Evolutionary conservation across 2,329 filamentous ascomycete species (phyloP).

Genomic region (Onygena corvina): DNA sequence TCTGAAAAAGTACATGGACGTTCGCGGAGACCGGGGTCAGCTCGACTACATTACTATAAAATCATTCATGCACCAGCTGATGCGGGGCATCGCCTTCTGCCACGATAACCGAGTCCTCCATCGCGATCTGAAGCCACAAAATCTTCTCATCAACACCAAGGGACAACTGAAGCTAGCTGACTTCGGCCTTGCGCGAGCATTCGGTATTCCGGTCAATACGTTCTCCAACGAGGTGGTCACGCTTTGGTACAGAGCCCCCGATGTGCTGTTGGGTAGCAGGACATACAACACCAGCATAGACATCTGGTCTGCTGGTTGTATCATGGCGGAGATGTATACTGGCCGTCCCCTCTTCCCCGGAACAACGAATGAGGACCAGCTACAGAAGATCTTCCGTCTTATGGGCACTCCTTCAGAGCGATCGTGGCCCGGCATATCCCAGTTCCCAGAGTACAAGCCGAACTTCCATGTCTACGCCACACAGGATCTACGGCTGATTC

Average conservation of each 20-base stretch:
- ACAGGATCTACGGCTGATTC: conserved; percentile 72
- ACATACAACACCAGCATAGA: conserved; percentile 99
- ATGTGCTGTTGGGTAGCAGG: conserved; percentile 82
- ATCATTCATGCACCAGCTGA: conserved; percentile 96
- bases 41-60: conserved; percentile 87
- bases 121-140: conserved; percentile 91
- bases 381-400: conserved; percentile 91
- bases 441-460: conserved; percentile 94
- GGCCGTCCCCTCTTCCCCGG: conserved; percentile 90
- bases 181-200: conserved; percentile 85
- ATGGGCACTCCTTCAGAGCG: conserved; percentile 97
- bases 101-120: conserved; percentile 95
- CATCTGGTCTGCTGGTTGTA: conserved; percentile 97
- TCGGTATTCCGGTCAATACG: conserved; percentile 94
- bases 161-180: conserved; percentile 86
- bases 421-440: conserved; percentile 87
- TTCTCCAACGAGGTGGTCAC: conserved; percentile 98
- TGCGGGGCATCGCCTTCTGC: conserved; percentile 93
- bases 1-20: conserved; percentile 98
- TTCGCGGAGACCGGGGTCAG: conserved; percentile 73
- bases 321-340: conserved; percentile 99
- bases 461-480: conserved; percentile 92
- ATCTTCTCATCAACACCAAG: conserved; percentile 86
- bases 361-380: conserved; percentile 95
- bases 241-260: conserved; percentile 92